Base-by-base conservation (phyloP, 2,329 filamentous ascomycete species). In the Aspergillus vadensis region DNA sequence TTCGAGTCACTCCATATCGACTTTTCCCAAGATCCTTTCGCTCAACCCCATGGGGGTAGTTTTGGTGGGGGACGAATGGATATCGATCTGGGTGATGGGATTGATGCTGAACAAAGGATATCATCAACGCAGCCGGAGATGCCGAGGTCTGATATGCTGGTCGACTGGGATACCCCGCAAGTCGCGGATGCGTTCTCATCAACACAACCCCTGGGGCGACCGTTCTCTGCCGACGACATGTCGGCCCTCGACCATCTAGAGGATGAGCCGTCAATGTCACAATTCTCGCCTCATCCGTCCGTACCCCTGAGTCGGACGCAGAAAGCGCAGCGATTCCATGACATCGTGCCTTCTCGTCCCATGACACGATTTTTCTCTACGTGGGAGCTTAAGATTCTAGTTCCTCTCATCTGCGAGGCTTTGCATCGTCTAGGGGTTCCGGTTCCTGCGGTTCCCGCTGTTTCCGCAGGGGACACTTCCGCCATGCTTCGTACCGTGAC, bases 351-450 rank as follows among this genome's bases (percentile, higher is more conserved):
- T 0, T 83, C 90, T 7, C 91, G 96, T 73, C 88, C 91, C 0
- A 86, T 99, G 63, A 94, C 94, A 6, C 90, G 93, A 59, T 99
- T 99, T 83, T 93, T 95, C 77, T 97, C 93, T 0, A 86, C 89
- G 53, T 88, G 94, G 70, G 86, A 91, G 1, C 81, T 91, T 5
- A 80, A 85, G 14, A 84, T 94, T 59, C 85, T 99, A 1, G 83
- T 96, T 0, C 89, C 92, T 55, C 88, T 94, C 74, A 82, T 99
- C 19, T 83, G 86, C 68, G 90, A 92, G 65, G 91, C 92, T 1
- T 81, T 99, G 27, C 91, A 96, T 73, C 87, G 91, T 60, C 86
- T 98, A 41, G 93, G 92, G 65, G 88, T 99, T 2, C 91, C 91
- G 0, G 85, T 90, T 5, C 85, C 87, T 0, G 66, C 76, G 2